Conservation (phyloP, 179 eudicot genomes). For the Carnegiea gigantea region DNA sequence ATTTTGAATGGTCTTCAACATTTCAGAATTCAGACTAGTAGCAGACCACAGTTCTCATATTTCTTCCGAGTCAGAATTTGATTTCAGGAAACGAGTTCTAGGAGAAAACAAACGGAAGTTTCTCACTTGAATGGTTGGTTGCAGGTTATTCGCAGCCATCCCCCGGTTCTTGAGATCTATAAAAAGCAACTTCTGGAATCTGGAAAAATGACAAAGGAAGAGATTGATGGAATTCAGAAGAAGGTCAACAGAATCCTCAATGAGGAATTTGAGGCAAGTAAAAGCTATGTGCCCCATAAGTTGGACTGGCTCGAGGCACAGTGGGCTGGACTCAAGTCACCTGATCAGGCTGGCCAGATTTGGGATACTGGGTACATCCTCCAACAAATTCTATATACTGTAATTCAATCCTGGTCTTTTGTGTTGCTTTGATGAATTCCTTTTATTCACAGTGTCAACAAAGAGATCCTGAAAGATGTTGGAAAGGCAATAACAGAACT, state of each 20-base stretch:
- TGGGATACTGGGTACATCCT: slow-evolving; percentile 72
- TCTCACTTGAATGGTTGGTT: slow-evolving; percentile 9
- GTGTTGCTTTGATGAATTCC: slow-evolving; percentile 3
- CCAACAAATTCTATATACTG: neutral
- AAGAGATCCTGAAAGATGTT: slow-evolving; percentile 84
- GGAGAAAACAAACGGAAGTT: neutral
- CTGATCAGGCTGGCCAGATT: slow-evolving; percentile 50
- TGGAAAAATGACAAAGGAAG: slow-evolving; percentile 67
- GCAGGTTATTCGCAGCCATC: slow-evolving; percentile 77
- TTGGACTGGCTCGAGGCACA: slow-evolving; percentile 96
- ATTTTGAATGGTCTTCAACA: no score
- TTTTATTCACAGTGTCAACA: slow-evolving; percentile 60
- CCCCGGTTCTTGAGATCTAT: slow-evolving; percentile 74
- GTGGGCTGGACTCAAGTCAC: slow-evolving; percentile 90
- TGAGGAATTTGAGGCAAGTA: slow-evolving; percentile 87
- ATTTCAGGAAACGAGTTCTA: neutral
- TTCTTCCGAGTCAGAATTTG: neutral
- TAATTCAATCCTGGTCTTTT: neutral
- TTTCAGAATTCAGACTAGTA: no score
- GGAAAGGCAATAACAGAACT: slow-evolving; percentile 83
- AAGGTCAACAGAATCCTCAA: slow-evolving; percentile 76
- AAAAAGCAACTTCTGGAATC: slow-evolving; percentile 67
- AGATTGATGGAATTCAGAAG: slow-evolving; percentile 57
- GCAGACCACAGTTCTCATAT: neutral
- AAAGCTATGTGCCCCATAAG: slow-evolving; percentile 59